These are phyloP conservation scores for Camelina sativa DNA, from an alignment of 345 rosid genomes.

Conservation along the genomic window DNA sequence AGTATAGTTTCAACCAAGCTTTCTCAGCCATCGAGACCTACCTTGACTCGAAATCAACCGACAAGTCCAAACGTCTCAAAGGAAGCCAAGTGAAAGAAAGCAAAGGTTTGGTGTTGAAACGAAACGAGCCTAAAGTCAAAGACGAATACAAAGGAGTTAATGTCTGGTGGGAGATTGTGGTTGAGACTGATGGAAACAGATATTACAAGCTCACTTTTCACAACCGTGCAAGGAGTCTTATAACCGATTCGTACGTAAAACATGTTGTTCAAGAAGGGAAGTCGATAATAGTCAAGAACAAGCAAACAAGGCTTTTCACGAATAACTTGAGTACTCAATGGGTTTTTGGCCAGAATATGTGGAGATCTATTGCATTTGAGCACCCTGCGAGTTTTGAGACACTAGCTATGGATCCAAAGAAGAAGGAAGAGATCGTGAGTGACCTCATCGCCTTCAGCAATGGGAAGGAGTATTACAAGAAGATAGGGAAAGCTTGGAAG, in stretches of 20 bases:
- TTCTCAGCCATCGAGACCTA: constrained; percentile 58
- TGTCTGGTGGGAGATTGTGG: constrained; percentile 56
- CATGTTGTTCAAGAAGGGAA: constrained; percentile 57
- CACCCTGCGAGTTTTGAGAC: constrained; percentile 49
- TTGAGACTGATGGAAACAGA: constrained; percentile 46
- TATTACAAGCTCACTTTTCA: constrained; percentile 56
- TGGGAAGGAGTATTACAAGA: constrained; percentile 48
- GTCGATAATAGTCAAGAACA: constrained; percentile 47
- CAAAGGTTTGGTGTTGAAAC: constrained; percentile 33
- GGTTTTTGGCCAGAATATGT: constrained; percentile 28
- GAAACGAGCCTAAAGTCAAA: constrained; percentile 31
- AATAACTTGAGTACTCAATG: constrained; percentile 49
- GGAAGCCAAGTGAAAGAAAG: constrained; percentile 52
- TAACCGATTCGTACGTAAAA: constrained; percentile 44
- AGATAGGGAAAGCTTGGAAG: constrained; percentile 54
- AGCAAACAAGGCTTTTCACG: constrained; percentile 57
- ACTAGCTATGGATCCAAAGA: constrained; percentile 47
- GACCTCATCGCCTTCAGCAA: constrained; percentile 43
- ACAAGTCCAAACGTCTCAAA: constrained; percentile 52
- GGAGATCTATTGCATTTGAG: constrained; percentile 51
- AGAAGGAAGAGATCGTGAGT: constrained; percentile 45
- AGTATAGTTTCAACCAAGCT: constrained; percentile 53
- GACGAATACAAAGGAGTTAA: constrained; percentile 52
- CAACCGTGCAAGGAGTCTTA: constrained; percentile 41
- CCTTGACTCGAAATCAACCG: constrained; percentile 52